Base-by-base conservation (phyloP, 371 early-diverging fungal species). In the Mucor mucedo region DNA sequence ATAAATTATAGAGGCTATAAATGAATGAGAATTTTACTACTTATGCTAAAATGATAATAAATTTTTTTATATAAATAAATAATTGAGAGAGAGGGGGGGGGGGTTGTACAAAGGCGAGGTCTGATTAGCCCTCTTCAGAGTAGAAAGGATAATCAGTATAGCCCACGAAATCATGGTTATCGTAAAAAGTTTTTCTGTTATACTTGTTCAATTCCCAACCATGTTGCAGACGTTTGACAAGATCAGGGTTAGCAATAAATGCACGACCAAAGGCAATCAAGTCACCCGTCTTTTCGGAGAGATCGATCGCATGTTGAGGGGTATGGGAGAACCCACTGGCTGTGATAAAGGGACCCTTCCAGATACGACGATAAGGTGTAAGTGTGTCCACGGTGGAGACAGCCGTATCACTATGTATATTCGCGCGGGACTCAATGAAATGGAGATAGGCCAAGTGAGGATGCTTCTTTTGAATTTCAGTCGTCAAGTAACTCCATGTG, bases 211-310 rank as follows among this genome's bases (percentile, higher is more conserved):
- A 29, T 4, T 57, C 48, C 68, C 56, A 67, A 32, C 33, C 16
- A 49, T 69, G 59, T 8, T 45, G 52, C 2, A 69, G 44, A 33
- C 71, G 58, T 5, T 60, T 21, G 11, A 60, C 64, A 4, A 67
- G 53, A 57, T 71, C 71, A 45, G 68, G 71, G 10, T 71, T 68
- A 14, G 68, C 64, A 48, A 71, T 68, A 33, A 68, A 68, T 1
- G 32, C 27, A 7, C 71, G 58, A 2, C 65, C 68, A 53, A 60
- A 71, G 14, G 65, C 63, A 52, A 71, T 53, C 61, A 71, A 42
- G n/a, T 64, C 44, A 21, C 58, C 68, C 5, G 56, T 52, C 14
- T 54, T 52, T 21, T 68, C 58, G 42, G 58, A 59, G 4, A 39
- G 11, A 13, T 60, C 63, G 4, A 58, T n/a, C 6, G 67, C 63